A percentile compares a stretch with the other conserved stretches of the same genome.
These are phyloP conservation scores for Pterocarpus macrocarpus DNA, from an alignment of 306 rosid species.

Conservation along the genomic window DNA sequence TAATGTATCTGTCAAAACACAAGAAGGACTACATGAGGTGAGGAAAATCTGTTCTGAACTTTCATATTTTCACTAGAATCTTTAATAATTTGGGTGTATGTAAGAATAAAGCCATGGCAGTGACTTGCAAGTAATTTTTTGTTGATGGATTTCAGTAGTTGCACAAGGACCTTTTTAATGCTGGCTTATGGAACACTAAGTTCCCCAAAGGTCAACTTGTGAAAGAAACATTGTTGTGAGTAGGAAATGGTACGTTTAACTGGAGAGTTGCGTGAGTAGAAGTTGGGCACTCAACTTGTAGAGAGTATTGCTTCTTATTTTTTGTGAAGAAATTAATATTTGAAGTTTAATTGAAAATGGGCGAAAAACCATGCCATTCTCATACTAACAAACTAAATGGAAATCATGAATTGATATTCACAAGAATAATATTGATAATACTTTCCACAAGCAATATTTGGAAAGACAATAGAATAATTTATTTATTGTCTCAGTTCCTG, in stretches of 20 bases:
- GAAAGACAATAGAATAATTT: neutral
- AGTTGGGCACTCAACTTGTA: neutral
- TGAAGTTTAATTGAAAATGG: neutral
- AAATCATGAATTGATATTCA: too few species aligned
- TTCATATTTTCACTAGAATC: neutral
- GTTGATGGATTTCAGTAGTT: neutral
- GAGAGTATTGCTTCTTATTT: neutral
- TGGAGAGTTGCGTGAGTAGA: too few species aligned
- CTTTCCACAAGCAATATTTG: neutral
- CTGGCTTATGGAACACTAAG: neutral
- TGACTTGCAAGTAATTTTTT: neutral
- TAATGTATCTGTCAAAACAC: slow-evolving; percentile 68
- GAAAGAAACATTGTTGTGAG: neutral
- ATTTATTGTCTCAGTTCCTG: neutral
- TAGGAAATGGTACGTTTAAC: too few species aligned
- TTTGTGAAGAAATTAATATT: neutral
- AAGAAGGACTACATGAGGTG: slow-evolving; percentile 82
- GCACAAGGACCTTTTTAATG: neutral
- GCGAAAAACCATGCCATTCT: neutral
- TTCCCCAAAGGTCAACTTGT: neutral
- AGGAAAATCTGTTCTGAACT: slow-evolving; percentile 44
- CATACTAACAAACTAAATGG: too few species aligned
- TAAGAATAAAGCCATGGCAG: neutral
- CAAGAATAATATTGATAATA: neutral
- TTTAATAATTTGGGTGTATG: neutral